phyloP scores from a whole-genome alignment of 257 asterid genomes.

The Nicotiana sylvestris region DNA sequence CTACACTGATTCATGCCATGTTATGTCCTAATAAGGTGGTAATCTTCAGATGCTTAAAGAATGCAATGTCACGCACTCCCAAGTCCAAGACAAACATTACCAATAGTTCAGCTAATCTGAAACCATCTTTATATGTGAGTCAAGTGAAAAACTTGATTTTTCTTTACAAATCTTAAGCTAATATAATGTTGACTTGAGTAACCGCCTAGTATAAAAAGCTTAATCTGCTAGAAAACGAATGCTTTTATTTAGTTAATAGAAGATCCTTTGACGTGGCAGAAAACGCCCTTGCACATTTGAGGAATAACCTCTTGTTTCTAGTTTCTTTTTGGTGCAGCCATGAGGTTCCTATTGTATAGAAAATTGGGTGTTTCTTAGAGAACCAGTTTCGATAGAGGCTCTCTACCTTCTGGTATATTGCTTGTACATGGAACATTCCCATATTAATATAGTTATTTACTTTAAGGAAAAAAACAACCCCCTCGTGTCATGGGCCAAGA shows the following conservation, averaged over 20 bases:
- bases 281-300: neutral
- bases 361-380: neutral
- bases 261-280: neutral
- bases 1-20: neutral
- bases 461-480: neutral
- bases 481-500: neutral
- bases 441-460: neutral
- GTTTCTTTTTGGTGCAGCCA: neutral
- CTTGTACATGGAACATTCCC: neutral
- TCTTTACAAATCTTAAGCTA: neutral
- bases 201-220: neutral
- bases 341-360: constrained; percentile 1
- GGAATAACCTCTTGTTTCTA: neutral
- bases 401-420: neutral
- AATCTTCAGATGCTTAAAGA: neutral
- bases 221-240: neutral
- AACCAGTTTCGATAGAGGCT: neutral
- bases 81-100: constrained; percentile 1
- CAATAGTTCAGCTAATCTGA: neutral
- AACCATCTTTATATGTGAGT: constrained; percentile 1
- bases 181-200: neutral
- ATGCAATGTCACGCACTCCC: neutral
- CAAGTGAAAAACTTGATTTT: neutral
- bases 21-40: neutral
- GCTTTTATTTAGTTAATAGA: neutral